Percentiles rank a stretch among this genome's conserved stretches.
These are phyloP conservation scores for Colletotrichum magnum DNA, from an alignment of 2,329 filamentous ascomycete species.

Conservation along the genomic window DNA sequence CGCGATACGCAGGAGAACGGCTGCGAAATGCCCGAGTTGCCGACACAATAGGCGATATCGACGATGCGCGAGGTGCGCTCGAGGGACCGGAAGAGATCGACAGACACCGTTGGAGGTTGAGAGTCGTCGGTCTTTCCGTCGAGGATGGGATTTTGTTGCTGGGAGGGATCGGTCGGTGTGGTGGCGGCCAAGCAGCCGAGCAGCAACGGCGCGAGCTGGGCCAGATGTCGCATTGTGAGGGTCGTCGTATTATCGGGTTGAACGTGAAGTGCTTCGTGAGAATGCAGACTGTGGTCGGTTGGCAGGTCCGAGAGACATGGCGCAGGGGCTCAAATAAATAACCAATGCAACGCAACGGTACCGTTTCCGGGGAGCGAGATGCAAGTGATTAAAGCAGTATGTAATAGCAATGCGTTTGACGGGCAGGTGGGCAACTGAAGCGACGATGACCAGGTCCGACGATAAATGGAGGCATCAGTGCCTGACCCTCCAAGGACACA, in stretches of 20 bases:
- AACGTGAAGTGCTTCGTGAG: neutral
- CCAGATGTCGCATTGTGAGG: constrained; percentile 5
- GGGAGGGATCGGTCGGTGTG: constrained; percentile 6
- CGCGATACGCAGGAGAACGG: constrained; percentile 90
- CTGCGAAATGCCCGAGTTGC: constrained; percentile 82
- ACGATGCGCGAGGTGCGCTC: constrained; percentile 92
- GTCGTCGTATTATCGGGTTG: neutral
- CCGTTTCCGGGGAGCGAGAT: neutral
- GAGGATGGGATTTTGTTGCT: constrained; percentile 20
- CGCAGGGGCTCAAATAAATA: neutral
- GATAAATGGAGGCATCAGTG: constrained; percentile 13
- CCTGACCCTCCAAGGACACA: constrained; percentile 28
- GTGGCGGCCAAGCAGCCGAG: constrained; percentile 8
- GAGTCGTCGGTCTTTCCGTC: neutral
- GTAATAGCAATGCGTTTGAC: neutral
- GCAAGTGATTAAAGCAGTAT: constrained; percentile 5
- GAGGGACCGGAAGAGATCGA: constrained; percentile 80
- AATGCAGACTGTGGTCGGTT: constrained; percentile 15
- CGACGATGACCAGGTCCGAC: constrained; percentile 21
- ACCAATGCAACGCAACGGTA: neutral
- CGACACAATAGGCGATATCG: constrained; percentile 95
- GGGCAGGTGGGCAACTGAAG: constrained; percentile 16
- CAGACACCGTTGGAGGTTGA: constrained; percentile 60
- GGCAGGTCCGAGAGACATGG: constrained; percentile 26
- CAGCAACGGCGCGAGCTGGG: constrained; percentile 25